Evolutionary conservation across 2,329 filamentous ascomycete species (phyloP).

Genomic region (Daldinia sp.): DNA sequence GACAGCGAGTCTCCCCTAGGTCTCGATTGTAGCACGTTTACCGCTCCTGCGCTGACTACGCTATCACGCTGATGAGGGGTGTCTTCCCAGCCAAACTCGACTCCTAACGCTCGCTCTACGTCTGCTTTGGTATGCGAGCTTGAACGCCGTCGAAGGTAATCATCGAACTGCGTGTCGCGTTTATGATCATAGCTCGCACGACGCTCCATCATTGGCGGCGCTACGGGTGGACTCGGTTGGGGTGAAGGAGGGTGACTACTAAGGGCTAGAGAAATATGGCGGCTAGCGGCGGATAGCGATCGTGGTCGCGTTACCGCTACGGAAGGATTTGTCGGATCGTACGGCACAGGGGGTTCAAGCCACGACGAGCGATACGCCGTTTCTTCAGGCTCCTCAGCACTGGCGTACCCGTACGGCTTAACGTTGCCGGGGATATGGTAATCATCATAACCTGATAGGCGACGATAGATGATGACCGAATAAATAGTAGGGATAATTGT

Average conservation of each 20-base stretch:
- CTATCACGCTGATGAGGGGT: constrained; percentile 16
- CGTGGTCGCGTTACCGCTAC: constrained; percentile 24
- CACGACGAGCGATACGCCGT: constrained; percentile 35
- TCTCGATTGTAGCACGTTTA: constrained; percentile 31
- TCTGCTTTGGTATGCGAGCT: constrained; percentile 43
- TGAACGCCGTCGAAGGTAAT: constrained; percentile 51
- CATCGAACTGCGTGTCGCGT: constrained; percentile 58
- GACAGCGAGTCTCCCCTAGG: constrained; percentile 39
- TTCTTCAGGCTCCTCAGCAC: constrained; percentile 43
- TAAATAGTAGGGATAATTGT: constrained; percentile 57
- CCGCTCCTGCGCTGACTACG: constrained; percentile 31
- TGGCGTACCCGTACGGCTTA: constrained; percentile 57
- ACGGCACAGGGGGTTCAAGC: constrained; percentile 31
- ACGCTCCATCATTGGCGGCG: constrained; percentile 26
- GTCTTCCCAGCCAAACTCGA: constrained; percentile 46
- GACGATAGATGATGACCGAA: constrained; percentile 56
- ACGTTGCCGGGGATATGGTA: constrained; percentile 59
- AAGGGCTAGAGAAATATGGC: constrained; percentile 36
- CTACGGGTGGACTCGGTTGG: constrained; percentile 26
- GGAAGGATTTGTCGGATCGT: constrained; percentile 38
- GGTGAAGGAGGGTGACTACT: constrained; percentile 29
- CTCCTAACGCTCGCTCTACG: constrained; percentile 44
- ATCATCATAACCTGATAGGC: constrained; percentile 58
- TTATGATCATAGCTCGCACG: constrained; percentile 53
- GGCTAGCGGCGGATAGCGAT: constrained; percentile 40